A percentile compares a stretch with the other conserved stretches of the same genome.
phyloP scores from a whole-genome alignment of 805 yeast species.

The Zygoascus flipseniorum region DNA sequence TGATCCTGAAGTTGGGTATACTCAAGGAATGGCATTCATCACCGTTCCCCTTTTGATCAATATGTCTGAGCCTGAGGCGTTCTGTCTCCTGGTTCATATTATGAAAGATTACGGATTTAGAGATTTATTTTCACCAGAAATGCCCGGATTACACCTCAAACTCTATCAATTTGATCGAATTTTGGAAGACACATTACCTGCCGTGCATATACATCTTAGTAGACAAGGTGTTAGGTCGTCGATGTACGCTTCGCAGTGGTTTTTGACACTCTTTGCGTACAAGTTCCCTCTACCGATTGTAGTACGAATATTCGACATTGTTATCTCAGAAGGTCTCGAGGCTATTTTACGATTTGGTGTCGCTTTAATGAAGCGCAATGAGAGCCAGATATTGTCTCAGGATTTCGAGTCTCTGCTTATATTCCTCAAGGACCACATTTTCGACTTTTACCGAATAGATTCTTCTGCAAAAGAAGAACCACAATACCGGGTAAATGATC shows the following conservation, averaged over 20 bases:
- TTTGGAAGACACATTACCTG: conserved; percentile 68
- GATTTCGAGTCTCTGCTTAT: conserved; percentile 71
- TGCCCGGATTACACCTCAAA: conserved; percentile 85
- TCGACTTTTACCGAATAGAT: conserved; percentile 47
- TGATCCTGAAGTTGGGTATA: conserved; percentile 93
- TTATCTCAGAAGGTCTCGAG: conserved; percentile 87
- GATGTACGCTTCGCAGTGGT: conserved; percentile 98
- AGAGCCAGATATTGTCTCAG: conserved; percentile 46
- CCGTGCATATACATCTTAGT: conserved; percentile 61
- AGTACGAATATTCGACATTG: conserved; percentile 75
- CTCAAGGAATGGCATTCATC: conserved; percentile 96
- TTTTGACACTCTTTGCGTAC: conserved; percentile 88
- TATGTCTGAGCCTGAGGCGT: conserved; percentile 75
- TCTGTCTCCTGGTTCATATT: conserved; percentile 66
- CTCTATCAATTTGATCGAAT: conserved; percentile 87
- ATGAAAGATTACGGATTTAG: conserved; percentile 84
- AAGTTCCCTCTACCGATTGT: conserved; percentile 89
- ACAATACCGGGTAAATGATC: conserved; percentile 56
- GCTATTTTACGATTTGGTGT: conserved; percentile 77
- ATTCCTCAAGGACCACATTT: conserved; percentile 71
- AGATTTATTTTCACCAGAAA: conserved; percentile 70
- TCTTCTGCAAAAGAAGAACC: conserved; percentile 1
- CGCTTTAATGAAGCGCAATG: conserved; percentile 66
- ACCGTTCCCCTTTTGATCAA: conserved; percentile 77
- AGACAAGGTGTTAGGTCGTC: conserved; percentile 85